These are phyloP conservation scores for Rhizoclosmatium globosum DNA, from an alignment of 192 early-diverging fungal species.

Conservation along the genomic window DNA sequence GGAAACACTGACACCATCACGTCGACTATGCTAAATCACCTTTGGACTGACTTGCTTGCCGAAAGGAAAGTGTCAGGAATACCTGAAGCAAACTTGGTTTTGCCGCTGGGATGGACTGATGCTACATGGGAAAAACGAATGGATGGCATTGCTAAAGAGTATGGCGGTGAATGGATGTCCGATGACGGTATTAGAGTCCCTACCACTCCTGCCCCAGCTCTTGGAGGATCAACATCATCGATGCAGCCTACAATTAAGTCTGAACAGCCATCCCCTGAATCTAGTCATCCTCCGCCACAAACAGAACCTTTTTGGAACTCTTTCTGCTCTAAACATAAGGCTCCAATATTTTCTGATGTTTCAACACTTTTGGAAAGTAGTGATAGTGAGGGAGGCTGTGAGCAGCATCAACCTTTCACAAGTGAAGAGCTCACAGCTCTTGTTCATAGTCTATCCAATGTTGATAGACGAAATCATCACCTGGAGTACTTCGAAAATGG, in stretches of 20 bases:
- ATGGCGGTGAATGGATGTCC: constrained; percentile 5
- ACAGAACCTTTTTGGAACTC: background rate
- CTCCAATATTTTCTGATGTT: background rate
- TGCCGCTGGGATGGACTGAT: background rate
- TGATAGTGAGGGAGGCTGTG: background rate
- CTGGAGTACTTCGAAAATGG: constrained; percentile 24
- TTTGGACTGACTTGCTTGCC: constrained; percentile 51
- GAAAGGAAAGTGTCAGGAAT: constrained; percentile 18
- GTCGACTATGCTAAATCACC: constrained; percentile 46
- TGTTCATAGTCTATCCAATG: background rate
- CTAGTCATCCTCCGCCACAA: background rate
- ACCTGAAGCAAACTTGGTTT: background rate
- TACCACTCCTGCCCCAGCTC: background rate
- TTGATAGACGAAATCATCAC: background rate
- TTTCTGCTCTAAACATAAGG: background rate
- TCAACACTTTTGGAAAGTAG: background rate
- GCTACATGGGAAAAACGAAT: constrained; percentile 6
- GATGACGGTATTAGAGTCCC: background rate
- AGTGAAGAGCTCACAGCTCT: background rate
- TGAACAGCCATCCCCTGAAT: background rate
- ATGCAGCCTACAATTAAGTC: background rate
- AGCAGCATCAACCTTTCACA: background rate
- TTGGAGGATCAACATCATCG: background rate
- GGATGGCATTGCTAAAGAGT: background rate
- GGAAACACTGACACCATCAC: constrained; percentile 54